Base-by-base conservation (phyloP, 2,329 filamentous ascomycete genomes). In the Pezicula neosporulosa region DNA sequence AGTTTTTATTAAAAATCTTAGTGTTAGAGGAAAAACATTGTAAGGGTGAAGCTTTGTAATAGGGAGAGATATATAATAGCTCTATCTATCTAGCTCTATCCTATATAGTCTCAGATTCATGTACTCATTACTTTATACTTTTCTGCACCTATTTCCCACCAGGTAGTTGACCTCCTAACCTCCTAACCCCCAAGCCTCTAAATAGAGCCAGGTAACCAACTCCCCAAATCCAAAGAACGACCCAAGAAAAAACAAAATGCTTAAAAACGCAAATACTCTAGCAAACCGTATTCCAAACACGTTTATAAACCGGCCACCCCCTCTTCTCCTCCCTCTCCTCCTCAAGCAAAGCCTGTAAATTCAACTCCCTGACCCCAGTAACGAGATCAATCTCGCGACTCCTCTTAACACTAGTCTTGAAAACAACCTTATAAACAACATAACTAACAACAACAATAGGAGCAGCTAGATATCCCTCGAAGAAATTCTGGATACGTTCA, bases 341-440 rank as follows among this genome's bases (percentile, higher is more conserved):
- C 24, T 60, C 57, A 27, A 63, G 55, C 46, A 64, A 49, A 2
- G 54, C 54, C 4, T 56, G 48, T 0, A 62, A 58, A 49, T 64
- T 60, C 15, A 62, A 19, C 24, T 57, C 58, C 37, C 54, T 52
- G 21, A 44, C 51, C 21, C 61, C 62, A n/a, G 56, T 58, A 21
- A 48, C 33, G 30, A 64, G 38, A 55, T 64, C 61, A 37, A 64
- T 63, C 24, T 54, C 44, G 12, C 13, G 6, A 6, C 24, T 28
- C 13, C 52, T 39, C 54, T 56, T 57, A 38, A 61, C 55, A 5
- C 54, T 55, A 1, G 80, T 77, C 54, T 71, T 63, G 15, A 66
- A 65, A 41, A 64, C 79, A 41, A 87, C 2, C 70, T 90, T 90
- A 74, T 87, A 89, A 12, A 72, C 73, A 9, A 90, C 50, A 60